Evolutionary conservation across 306 rosid genomes (phyloP), one percentile per base, ranked within the genome.

Genomic region (Medicago truncatula): DNA sequence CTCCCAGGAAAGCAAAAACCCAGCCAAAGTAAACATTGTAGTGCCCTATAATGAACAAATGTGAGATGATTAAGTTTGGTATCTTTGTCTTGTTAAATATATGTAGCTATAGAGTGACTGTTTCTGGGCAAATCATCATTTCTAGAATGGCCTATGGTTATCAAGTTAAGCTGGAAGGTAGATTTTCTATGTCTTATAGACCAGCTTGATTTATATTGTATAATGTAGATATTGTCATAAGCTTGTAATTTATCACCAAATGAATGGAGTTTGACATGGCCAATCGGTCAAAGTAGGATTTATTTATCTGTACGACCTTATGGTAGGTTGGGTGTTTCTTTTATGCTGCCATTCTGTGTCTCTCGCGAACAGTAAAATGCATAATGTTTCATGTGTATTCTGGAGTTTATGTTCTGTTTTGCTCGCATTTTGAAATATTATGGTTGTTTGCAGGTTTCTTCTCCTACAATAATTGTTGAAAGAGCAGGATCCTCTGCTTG

Each of bases 401-500:
- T 70, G 44, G 50, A 53, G 43, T 74, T 64, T 46, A 58, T 36
- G 40, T 70, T 43, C 56, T 70, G 18, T 71, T 44, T 11, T 44
- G 20, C n/a, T 79, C 38, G 53, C 44, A 58, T n/a, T 76, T 36
- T 76, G 49, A 73, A 61, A 52, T 15, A 9, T 49, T 64, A 8
- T 54, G 44, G 16, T 80, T 17, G 14, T 57, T 58, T 59, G 82
- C 83, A 95, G 99, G 92, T 96, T 72, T 96, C 99, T 76, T 96
- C 99, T 56, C 99, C 99, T 8, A 96, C 99, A 17, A 91, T 96
- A 83, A 96, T 92, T 73, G 99, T 96, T 76, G 99, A 96, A 86
- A 79, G 99, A 84, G 96, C 99, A 28, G 99, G 99, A 38, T 89
- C 98, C 63, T 96, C 74, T 81, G 99, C 98, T n/a, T 96, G 99